These are phyloP conservation scores for Tilletiopsis washingtonensis DNA, from an alignment of 1,284 basidiomycete genomes.

Conservation along the genomic window DNA sequence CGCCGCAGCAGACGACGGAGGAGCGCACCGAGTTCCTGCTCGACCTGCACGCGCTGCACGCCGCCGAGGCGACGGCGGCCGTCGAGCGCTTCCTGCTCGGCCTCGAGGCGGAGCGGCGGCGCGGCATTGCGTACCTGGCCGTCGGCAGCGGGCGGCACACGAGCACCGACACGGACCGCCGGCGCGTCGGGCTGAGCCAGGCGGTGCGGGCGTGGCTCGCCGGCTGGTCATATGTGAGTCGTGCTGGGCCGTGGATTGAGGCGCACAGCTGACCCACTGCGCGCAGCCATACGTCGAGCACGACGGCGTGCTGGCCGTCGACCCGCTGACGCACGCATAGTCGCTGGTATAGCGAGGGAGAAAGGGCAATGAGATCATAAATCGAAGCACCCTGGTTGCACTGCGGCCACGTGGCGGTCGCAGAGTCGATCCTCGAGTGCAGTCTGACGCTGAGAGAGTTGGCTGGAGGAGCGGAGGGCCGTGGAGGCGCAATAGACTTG, in stretches of 20 bases:
- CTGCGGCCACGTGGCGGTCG: no score
- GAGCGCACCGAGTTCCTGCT: conserved; percentile 59
- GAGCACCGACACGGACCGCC: conserved; percentile 68
- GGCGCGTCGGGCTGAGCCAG: conserved; percentile 71
- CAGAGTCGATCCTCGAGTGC: no score
- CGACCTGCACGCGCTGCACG: conserved; percentile 58
- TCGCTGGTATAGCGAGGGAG: no score
- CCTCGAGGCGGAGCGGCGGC: conserved; percentile 74
- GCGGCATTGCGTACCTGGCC: conserved; percentile 65
- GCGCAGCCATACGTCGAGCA: conserved; percentile 88
- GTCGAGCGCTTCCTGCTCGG: conserved; percentile 72
- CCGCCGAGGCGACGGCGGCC: conserved; percentile 82
- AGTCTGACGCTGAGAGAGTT: no score
- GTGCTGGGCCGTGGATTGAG: not conserved
- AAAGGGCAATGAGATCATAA: no score
- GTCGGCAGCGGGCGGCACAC: conserved; percentile 95
- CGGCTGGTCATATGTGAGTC: conserved; percentile 58
- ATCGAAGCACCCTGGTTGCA: no score
- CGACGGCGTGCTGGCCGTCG: conserved; percentile 80
- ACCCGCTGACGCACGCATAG: conserved; percentile 62
- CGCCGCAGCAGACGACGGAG: conserved; percentile 61
- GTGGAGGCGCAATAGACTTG: no score
- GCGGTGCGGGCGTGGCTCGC: conserved; percentile 82
- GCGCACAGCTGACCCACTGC: not conserved
- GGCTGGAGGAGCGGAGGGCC: no score